Conservation (phyloP, 2,329 filamentous ascomycete species). For the Aspergillus amoenus region DNA sequence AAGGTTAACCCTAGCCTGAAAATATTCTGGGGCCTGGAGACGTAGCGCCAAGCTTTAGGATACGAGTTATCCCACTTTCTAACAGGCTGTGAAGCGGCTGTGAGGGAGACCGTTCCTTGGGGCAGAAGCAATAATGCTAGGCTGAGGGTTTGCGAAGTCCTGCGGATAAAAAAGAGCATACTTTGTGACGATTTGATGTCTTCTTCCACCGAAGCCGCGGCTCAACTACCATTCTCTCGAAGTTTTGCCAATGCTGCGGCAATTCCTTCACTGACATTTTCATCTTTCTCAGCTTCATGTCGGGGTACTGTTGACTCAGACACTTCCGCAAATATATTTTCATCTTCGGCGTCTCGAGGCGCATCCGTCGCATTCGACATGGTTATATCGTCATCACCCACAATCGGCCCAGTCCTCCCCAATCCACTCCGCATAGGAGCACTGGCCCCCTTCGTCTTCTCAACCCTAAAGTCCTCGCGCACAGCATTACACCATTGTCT, state of each 20-base stretch:
- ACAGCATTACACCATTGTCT: slow-evolving; percentile 79
- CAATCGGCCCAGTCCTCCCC: slow-evolving; percentile 27
- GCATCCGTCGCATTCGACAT: slow-evolving; percentile 18
- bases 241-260: slow-evolving; percentile 59
- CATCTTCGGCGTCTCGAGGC: slow-evolving; percentile 49
- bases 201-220: background rate
- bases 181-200: background rate
- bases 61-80: background rate
- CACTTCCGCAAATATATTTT: slow-evolving; percentile 38
- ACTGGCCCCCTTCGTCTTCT: slow-evolving; percentile 64
- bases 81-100: too few species aligned
- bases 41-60: background rate
- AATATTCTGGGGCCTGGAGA: background rate
- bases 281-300: slow-evolving; percentile 29
- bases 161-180: background rate
- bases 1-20: too few species aligned
- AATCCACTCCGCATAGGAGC: slow-evolving; percentile 27
- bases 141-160: background rate
- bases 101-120: background rate
- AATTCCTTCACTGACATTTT: slow-evolving; percentile 57
- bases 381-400: slow-evolving; percentile 22
- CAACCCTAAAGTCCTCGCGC: slow-evolving; percentile 78
- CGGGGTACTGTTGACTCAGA: slow-evolving; percentile 23
- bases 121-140: background rate
- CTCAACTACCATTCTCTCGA: slow-evolving; percentile 39